A percentile compares a stretch with the other conserved stretches of the same genome.
Conservation (phyloP, 768 basidiomycete species). For the Clitopilus passeckerianus region DNA sequence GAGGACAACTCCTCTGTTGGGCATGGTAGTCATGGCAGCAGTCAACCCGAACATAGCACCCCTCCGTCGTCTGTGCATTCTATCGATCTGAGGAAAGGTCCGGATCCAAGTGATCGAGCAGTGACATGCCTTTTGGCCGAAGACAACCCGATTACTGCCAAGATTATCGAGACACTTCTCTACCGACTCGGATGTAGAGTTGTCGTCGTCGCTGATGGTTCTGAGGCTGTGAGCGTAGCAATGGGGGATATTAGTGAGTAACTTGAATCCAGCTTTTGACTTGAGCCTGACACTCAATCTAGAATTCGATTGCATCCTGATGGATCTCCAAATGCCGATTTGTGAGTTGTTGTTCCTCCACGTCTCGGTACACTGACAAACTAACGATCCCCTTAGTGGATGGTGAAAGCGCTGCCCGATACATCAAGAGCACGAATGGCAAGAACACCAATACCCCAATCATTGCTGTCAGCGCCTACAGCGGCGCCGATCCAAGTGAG, state of each 20-base stretch:
- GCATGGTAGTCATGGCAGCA: slow-evolving; percentile 38
- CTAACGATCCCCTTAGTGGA: slow-evolving; percentile 50
- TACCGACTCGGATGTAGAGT: slow-evolving; percentile 93
- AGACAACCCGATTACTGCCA: slow-evolving; percentile 96
- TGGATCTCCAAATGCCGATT: slow-evolving; percentile 95
- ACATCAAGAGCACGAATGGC: slow-evolving; percentile 96
- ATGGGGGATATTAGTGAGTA: slow-evolving; percentile 95
- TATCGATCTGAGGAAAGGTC: slow-evolving; percentile 71
- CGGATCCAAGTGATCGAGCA: slow-evolving; percentile 79
- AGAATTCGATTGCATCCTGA: slow-evolving; percentile 96
- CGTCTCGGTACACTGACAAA: not conserved
- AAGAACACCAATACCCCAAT: slow-evolving; percentile 93
- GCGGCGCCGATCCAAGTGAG: slow-evolving; percentile 61
- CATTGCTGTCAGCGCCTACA: slow-evolving; percentile 87
- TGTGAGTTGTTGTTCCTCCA: slow-evolving; percentile 41
- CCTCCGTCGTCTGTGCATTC: slow-evolving; percentile 86
- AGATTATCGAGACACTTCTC: slow-evolving; percentile 93
- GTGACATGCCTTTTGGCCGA: slow-evolving; percentile 94
- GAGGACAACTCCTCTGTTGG: slow-evolving; percentile 57
- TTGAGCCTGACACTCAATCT: slow-evolving; percentile 16
- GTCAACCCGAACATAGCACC: slow-evolving; percentile 48
- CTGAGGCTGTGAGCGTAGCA: slow-evolving; percentile 94
- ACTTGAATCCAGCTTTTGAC: slow-evolving; percentile 2
- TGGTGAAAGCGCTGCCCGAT: slow-evolving; percentile 93
- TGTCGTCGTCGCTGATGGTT: slow-evolving; percentile 93